Evolutionary conservation across 208 protist genomes (phyloP).

Genomic region (Trichomonas tenax): DNA sequence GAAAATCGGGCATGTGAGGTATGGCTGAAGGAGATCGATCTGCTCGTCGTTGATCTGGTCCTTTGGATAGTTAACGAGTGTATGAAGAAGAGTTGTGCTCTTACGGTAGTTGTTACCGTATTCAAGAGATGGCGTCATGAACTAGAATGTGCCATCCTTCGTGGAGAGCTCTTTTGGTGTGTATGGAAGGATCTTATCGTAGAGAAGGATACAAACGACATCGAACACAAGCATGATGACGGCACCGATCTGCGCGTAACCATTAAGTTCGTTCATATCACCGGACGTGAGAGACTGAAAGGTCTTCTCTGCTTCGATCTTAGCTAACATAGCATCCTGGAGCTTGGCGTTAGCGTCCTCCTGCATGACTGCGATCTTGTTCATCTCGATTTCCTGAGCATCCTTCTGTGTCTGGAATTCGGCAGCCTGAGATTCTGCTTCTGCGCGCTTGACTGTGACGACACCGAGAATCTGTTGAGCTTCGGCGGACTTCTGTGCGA

Average conservation of each 20-base stretch:
- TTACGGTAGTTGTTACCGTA: not conserved
- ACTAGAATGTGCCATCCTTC: not conserved
- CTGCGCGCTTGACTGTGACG: constrained; percentile 31
- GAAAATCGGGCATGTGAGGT: constrained; percentile 80
- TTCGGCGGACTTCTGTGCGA: constrained; percentile 32
- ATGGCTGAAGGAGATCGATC: constrained; percentile 85
- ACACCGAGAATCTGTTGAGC: constrained; percentile 32
- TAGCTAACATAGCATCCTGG: constrained; percentile 11
- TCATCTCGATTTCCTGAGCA: constrained; percentile 27
- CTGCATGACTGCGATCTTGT: constrained; percentile 29
- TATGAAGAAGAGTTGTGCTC: not conserved
- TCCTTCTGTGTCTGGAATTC: constrained; percentile 56
- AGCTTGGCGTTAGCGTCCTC: constrained; percentile 35
- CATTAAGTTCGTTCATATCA: constrained; percentile 58
- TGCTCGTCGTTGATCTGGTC: constrained; percentile 93
- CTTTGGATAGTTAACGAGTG: constrained; percentile 11
- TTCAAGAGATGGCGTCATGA: not conserved
- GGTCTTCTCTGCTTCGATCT: constrained; percentile 27
- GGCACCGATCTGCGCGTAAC: constrained; percentile 70
- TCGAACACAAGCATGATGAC: constrained; percentile 91
- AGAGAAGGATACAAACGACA: constrained; percentile 67
- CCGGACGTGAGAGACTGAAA: constrained; percentile 35
- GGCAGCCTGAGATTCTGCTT: constrained; percentile 40
- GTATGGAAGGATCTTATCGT: not conserved
- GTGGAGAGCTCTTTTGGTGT: not conserved